phyloP scores from a whole-genome alignment of 345 rosid genomes.

The Raphanus raphanistrum region DNA sequence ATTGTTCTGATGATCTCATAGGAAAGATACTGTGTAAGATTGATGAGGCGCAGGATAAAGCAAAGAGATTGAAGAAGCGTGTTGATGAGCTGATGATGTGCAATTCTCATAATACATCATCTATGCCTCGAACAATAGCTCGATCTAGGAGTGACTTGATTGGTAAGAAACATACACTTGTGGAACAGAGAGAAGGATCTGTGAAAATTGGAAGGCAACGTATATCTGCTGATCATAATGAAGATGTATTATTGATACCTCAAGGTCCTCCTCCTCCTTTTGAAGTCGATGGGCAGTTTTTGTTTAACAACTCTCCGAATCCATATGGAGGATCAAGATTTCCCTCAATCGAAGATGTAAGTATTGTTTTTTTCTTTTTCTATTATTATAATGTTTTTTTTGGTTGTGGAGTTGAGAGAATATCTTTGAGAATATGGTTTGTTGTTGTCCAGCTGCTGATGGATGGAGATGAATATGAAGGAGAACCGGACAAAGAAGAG shows the following conservation, averaged over 20 bases:
- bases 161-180: constrained; percentile 5
- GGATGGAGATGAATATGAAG: constrained; percentile 33
- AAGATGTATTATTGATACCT: constrained; percentile 30
- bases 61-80: constrained; percentile 48
- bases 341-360: constrained; percentile 27
- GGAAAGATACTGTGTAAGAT: constrained; percentile 60
- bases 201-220: constrained; percentile 35
- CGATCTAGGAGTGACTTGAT: not conserved
- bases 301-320: constrained; percentile 32
- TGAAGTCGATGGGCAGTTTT: constrained; percentile 21
- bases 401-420: not conserved
- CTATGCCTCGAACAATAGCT: not conserved
- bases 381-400: not conserved
- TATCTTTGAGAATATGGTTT: not conserved
- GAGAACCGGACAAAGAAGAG: constrained; percentile 12
- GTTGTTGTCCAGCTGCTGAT: constrained; percentile 25
- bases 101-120: constrained; percentile 41
- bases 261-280: constrained; percentile 39
- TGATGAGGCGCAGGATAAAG: constrained; percentile 45
- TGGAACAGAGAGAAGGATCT: constrained; percentile 29
- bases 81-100: constrained; percentile 50
- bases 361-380: not conserved
- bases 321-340: constrained; percentile 40
- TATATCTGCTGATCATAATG: constrained; percentile 32
- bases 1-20: constrained; percentile 39